Evolutionary conservation across 2,329 filamentous ascomycete genomes (phyloP).

Genomic region (Fusarium setosum): DNA sequence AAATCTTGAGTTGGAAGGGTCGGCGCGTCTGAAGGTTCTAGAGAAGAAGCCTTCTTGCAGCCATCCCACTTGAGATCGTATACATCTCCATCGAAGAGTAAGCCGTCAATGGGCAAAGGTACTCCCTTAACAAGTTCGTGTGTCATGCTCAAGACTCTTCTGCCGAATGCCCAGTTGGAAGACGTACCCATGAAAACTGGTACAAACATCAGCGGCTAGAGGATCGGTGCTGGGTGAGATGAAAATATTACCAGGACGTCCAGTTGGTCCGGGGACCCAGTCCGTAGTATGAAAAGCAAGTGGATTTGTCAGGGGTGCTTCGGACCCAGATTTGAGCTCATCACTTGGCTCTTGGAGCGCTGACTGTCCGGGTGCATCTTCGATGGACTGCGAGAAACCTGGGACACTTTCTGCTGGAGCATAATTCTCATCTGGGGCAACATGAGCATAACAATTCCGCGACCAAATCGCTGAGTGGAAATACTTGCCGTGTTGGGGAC

Average conservation of each 20-base stretch:
- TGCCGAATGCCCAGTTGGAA: conserved; percentile 10
- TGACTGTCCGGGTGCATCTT: neutral
- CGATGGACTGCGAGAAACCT: neutral
- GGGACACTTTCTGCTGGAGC: neutral
- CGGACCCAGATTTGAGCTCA: neutral
- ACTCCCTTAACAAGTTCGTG: neutral
- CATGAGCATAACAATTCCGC: neutral
- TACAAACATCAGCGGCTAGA: neutral
- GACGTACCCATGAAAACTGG: conserved; percentile 17
- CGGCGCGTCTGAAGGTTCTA: neutral
- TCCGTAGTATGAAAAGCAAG: conserved; percentile 11
- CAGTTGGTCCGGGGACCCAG: conserved; percentile 8
- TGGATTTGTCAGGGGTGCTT: conserved; percentile 6
- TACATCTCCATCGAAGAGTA: conserved; percentile 7
- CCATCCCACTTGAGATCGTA: conserved; percentile 11
- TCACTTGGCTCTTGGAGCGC: no score
- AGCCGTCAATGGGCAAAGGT: neutral
- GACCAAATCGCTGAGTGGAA: neutral
- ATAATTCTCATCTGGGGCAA: neutral
- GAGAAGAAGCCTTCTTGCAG: neutral
- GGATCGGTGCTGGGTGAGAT: neutral
- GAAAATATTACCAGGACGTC: neutral
- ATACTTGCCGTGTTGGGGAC: neutral
- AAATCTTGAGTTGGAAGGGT: conserved; percentile 60
- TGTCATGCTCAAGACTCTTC: conserved; percentile 1